Conservation (phyloP, 768 basidiomycete species). For the Kwoniella newhampshirensis region DNA sequence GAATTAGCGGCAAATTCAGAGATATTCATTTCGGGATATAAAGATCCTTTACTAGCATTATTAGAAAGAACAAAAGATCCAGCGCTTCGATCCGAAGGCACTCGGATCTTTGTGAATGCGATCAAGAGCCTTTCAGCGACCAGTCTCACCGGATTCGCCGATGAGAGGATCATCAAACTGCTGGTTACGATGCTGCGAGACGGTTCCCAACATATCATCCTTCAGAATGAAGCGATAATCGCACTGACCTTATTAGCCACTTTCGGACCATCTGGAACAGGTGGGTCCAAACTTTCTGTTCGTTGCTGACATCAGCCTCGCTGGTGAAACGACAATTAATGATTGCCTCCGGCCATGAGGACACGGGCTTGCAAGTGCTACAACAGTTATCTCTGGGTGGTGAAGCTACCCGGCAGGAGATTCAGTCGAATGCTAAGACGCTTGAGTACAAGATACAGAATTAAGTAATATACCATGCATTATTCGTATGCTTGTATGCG, state of each 20-base stretch:
- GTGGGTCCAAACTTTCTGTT: too few relatives aligned
- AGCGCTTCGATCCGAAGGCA: slow-evolving; percentile 83
- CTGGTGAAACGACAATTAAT: too few relatives aligned
- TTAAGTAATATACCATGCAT: too few relatives aligned
- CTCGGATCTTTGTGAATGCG: slow-evolving; percentile 81
- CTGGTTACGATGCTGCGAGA: slow-evolving; percentile 71
- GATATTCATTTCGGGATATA: slow-evolving; percentile 57
- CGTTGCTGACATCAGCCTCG: too few relatives aligned
- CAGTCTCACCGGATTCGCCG: slow-evolving; percentile 58
- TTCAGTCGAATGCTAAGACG: too few relatives aligned
- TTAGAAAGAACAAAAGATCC: slow-evolving; percentile 75
- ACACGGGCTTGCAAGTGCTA: too few relatives aligned
- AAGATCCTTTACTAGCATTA: slow-evolving; percentile 71
- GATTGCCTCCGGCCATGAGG: too few relatives aligned
- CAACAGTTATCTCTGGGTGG: too few relatives aligned
- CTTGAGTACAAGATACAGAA: too few relatives aligned
- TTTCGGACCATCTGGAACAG: slow-evolving; percentile 7
- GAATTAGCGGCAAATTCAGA: slow-evolving; percentile 41
- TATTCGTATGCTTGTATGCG: not conserved
- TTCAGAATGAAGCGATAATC: slow-evolving; percentile 86
- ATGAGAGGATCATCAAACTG: slow-evolving; percentile 60
- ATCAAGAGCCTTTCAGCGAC: slow-evolving; percentile 64
- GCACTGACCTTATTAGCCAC: slow-evolving; percentile 73
- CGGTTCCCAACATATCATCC: slow-evolving; percentile 74
- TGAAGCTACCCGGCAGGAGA: too few relatives aligned